These are phyloP conservation scores for Hyphopichia homilentoma DNA, from an alignment of 805 yeast genomes.

Conservation along the genomic window DNA sequence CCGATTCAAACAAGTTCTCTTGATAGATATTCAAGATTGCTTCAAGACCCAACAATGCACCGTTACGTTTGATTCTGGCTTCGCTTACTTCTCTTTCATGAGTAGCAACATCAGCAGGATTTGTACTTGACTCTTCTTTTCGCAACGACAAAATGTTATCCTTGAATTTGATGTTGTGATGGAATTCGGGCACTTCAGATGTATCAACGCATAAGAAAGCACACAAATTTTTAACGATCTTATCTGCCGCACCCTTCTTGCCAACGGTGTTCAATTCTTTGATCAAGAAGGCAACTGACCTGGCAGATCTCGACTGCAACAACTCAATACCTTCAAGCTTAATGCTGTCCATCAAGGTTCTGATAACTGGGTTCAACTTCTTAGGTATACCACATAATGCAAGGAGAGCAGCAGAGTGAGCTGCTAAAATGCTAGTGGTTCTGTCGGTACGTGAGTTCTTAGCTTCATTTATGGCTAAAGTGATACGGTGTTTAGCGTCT, in stretches of 20 bases:
- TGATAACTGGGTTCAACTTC: constrained; percentile 83
- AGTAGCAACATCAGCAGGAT: constrained; percentile 56
- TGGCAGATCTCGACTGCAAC: constrained; percentile 70
- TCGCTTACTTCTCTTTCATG: constrained; percentile 63
- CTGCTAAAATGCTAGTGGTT: constrained; percentile 61
- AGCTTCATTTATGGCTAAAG: constrained; percentile 66
- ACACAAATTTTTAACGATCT: constrained; percentile 84
- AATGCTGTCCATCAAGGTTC: constrained; percentile 88
- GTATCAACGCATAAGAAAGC: constrained; percentile 95
- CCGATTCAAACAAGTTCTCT: constrained; percentile 48
- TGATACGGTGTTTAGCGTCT: constrained; percentile 70
- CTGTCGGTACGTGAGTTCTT: constrained; percentile 47
- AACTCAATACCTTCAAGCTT: constrained; percentile 66
- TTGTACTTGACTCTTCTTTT: constrained; percentile 70
- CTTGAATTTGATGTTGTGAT: constrained; percentile 52
- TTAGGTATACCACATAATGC: constrained; percentile 68
- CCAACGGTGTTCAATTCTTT: constrained; percentile 51
- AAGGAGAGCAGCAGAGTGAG: constrained; percentile 72
- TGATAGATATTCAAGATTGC: constrained; percentile 53
- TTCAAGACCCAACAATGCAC: constrained; percentile 72
- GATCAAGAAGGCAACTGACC: constrained; percentile 62
- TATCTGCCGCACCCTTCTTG: constrained; percentile 77
- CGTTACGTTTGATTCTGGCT: constrained; percentile 79
- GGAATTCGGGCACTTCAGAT: constrained; percentile 90
- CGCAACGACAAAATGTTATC: constrained; percentile 66